Evolutionary conservation across 139 green algal species (phyloP), one percentile per base, ranked within the genome.

Genomic region (Zygnema circumcarinatum): DNA sequence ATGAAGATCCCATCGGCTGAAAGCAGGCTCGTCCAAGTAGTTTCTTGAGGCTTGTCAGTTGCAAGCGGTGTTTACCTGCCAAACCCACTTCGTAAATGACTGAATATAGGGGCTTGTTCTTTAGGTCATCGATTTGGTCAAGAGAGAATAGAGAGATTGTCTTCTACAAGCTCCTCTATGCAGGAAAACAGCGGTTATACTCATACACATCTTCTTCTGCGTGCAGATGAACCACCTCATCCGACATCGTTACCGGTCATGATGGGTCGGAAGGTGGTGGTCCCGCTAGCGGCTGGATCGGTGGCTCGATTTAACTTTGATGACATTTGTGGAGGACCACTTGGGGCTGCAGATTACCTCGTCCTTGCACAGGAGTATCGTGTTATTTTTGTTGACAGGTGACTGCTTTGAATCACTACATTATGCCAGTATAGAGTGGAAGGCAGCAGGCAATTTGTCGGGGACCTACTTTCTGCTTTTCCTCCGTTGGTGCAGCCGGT

Each of bases 271-370:
- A 36, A 2, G n/a, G n/a, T 83, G 2, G 25, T 16, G 2, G 75
- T 83, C 2, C 75, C 75, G 2, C 47, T 33, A 21, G 33, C 75
- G 33, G 7, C 3, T 83, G 75, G 75, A 2, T 11, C 3, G 33
- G 75, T 83, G 31, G 75, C 75, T 2, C 75, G 75, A n/a, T 83
- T 83, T 11, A 35, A 7, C 32, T 83, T 83, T 25, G 36, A 2
- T 56, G 75, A 83, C 7, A 38, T 83, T 33, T 83, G 75, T 53
- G 75, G 75, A 3, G 20, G 36, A 31, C 31, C 75, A 35, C 36
- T 83, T 2, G 75, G 75, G 36, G 75, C 75, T 21, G 75, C 75
- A 20, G 75, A 83, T 53, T 83, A 83, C 32, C n/a, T 40, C 7
- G 38, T 25, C 75, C 53, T 83, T 47, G 38, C 32, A 22, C 33